These are phyloP conservation scores for Aspergillus nanangensis DNA, from an alignment of 495 filamentous ascomycete species.

Conservation along the genomic window DNA sequence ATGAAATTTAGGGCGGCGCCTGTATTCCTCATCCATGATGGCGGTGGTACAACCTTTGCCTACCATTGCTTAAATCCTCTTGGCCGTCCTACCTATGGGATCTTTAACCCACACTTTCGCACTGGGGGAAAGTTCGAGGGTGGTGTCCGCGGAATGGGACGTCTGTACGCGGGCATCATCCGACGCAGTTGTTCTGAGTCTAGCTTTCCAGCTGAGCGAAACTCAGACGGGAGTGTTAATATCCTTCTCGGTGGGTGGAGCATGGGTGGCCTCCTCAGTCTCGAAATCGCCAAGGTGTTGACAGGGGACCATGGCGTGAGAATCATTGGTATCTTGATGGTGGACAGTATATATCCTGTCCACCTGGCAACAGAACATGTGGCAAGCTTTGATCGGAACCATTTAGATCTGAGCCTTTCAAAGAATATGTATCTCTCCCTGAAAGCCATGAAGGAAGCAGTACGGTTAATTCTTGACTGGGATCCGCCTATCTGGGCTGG, in stretches of 20 bases:
- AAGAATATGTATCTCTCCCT: neutral
- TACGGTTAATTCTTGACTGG: neutral
- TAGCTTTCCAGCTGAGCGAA: neutral
- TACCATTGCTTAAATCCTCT: neutral
- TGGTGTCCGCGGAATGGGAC: neutral
- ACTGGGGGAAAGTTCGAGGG: neutral
- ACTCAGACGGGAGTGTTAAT: neutral
- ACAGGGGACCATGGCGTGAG: neutral
- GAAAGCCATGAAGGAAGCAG: neutral
- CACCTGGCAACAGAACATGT: neutral
- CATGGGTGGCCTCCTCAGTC: neutral
- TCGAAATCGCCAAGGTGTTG: neutral
- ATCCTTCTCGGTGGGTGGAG: neutral
- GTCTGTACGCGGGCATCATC: neutral
- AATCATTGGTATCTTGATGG: neutral
- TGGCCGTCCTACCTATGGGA: neutral
- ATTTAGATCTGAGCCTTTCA: neutral
- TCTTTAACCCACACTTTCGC: neutral
- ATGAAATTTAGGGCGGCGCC: neutral
- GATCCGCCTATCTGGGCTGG: neutral
- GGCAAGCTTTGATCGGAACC: too few species aligned
- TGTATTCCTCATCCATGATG: neutral
- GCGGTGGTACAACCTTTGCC: neutral
- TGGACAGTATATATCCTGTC: neutral
- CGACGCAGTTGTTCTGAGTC: neutral